Evolutionary conservation across 2,329 filamentous ascomycete genomes (phyloP).

Genomic region (Penicillium sp.): DNA sequence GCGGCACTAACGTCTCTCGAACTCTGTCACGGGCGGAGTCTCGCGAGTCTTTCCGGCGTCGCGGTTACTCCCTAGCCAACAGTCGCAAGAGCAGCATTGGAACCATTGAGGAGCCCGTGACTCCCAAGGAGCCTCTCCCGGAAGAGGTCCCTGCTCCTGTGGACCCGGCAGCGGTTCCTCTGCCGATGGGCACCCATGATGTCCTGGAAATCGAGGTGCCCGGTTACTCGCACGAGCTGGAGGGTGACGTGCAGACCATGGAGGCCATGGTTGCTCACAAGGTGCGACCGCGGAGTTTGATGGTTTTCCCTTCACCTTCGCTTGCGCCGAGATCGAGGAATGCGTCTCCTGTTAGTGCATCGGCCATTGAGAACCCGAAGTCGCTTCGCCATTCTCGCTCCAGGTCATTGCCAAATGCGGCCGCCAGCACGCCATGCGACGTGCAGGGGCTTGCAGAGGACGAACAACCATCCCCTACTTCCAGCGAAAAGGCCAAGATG

Average conservation of each 20-base stretch:
- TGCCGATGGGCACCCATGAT: conserved; percentile 34
- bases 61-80: conserved; percentile 25
- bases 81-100: conserved; percentile 42
- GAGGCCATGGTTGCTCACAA: conserved; percentile 39
- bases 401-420: conserved; percentile 50
- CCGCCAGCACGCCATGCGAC: conserved; percentile 19
- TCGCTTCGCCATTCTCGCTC: conserved; percentile 42
- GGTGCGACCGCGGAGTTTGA: conserved; percentile 44
- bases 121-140: conserved; percentile 15
- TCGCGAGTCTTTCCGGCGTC: conserved; percentile 40
- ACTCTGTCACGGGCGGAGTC: conserved; percentile 44
- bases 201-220: conserved; percentile 72
- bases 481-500: conserved; percentile 30
- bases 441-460: conserved; percentile 12
- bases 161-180: conserved; percentile 32
- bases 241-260: conserved; percentile 53
- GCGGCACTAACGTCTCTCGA: conserved; percentile 36
- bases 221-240: conserved; percentile 61
- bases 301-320: conserved; percentile 38
- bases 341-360: conserved; percentile 26
- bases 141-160: conserved; percentile 15
- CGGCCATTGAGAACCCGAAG: conserved; percentile 25
- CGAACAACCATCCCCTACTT: conserved; percentile 24
- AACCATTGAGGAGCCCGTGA: conserved; percentile 32
- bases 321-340: conserved; percentile 25